Evolutionary conservation across 805 yeast species (phyloP), one percentile per base, ranked within the genome.

Genomic region (Scheffersomyces amazonensis): DNA sequence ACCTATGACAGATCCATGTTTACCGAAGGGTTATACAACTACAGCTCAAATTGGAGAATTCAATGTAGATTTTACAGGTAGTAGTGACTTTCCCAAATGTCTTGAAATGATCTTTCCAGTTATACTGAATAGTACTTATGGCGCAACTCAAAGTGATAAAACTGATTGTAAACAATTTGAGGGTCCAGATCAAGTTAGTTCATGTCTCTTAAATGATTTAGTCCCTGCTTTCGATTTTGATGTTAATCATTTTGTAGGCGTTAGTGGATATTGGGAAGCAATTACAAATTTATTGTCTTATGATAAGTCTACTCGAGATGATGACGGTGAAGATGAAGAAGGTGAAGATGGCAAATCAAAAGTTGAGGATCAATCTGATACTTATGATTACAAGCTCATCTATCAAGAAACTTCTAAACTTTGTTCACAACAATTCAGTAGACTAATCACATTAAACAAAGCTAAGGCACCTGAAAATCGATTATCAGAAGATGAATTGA

Each of bases 211-310:
- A 30, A 66, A 69, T 33, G 80, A 78, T 44, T 54, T 69, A 16
- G 64, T 76, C 20, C 87, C 86, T 0, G 62, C 75, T 6, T 74
- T 80, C 57, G 80, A 75, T 46, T 78, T 80, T 49, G 74, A 75
- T 34, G 60, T 73, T 23, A 73, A 76, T 44, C 74, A 72, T 40
- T 81, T 81, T 40, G 63, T 78, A 29, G 87, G 86, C 0, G 82
- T 81, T 7, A 78, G 83, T 42, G 86, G 84, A 4, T 80, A 80
- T 52, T 80, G 83, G 80, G 80, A 80, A 48, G 74, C 81, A 4
- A 63, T 80, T 28, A 69, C 71, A n/a, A 64, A 68, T 34, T 58
- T 78, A 27, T 50, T 76, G 25, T 57, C 64, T 9, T 60, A 56
- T 47, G 18, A 24, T 16, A 27, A 38, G 12, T 17, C 40, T 4